phyloP scores from a whole-genome alignment of 768 basidiomycete genomes.

The Hypholoma sublateritium region DNA sequence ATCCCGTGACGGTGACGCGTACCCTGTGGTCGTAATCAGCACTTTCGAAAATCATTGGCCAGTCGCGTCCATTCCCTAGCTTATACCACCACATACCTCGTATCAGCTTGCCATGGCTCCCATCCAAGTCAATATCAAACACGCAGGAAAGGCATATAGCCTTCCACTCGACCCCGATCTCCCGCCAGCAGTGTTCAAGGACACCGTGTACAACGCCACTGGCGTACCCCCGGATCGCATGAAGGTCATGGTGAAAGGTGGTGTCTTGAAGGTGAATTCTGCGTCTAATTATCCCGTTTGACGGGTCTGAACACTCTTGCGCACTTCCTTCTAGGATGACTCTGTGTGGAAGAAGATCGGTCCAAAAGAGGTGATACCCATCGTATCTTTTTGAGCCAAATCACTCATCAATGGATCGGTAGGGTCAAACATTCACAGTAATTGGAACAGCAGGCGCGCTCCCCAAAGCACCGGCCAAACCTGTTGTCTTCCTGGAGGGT shows the following conservation, averaged over 20 bases:
- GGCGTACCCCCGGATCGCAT: constrained; percentile 89
- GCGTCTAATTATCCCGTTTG: no score
- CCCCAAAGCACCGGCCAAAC: constrained; percentile 81
- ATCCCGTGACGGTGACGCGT: constrained; percentile 26
- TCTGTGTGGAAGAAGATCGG: constrained; percentile 82
- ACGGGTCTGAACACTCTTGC: no score
- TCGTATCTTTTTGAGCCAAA: not conserved
- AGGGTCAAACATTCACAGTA: constrained; percentile 91
- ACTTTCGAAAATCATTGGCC: constrained; percentile 5
- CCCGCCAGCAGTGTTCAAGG: constrained; percentile 76
- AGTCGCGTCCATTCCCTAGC: constrained; percentile 12
- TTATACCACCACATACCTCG: constrained; percentile 1
- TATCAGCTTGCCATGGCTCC: constrained; percentile 51
- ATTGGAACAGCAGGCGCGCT: constrained; percentile 93
- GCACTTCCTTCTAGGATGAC: constrained; percentile 61
- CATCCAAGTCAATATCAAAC: constrained; percentile 82
- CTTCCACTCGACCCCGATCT: constrained; percentile 72
- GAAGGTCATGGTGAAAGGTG: constrained; percentile 97
- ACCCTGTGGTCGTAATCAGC: constrained; percentile 19
- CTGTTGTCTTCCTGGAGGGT: constrained; percentile 87
- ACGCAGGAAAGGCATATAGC: constrained; percentile 78
- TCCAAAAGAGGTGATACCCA: constrained; percentile 67
- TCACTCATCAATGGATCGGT: not conserved
- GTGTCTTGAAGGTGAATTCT: constrained; percentile 72
- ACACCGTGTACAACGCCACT: constrained; percentile 75